Conservation (phyloP, 441 rosid species). For the Pelargonium myrrhifolium region DNA sequence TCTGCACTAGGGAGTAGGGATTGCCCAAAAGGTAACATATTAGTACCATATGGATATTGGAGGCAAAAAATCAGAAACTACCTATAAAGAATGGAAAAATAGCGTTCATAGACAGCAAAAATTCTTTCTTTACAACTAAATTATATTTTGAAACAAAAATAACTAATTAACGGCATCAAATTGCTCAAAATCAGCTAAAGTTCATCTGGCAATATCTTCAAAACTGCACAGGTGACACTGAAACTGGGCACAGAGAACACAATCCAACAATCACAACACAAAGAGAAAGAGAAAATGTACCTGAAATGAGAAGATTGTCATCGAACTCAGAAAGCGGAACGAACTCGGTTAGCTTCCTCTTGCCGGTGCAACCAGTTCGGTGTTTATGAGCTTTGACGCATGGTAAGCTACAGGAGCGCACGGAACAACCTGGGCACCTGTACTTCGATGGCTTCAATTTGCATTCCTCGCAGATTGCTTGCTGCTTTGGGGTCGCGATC, state of each 20-base stretch:
- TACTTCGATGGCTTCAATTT: constrained; percentile 46
- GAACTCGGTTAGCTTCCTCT: constrained; percentile 38
- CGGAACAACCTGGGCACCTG: constrained; percentile 75
- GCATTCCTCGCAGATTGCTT: constrained; percentile 51
- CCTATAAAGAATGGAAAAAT: background rate
- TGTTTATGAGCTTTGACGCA: constrained; percentile 77
- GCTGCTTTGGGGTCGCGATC: background rate
- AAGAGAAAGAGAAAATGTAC: constrained; percentile 25
- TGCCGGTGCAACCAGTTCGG: constrained; percentile 66
- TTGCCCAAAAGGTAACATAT: background rate
- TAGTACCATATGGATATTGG: no score
- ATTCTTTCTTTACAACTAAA: no score
- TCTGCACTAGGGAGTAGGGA: constrained; percentile 35
- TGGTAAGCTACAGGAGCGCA: constrained; percentile 62
- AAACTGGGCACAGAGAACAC: background rate
- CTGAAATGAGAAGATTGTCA: constrained; percentile 59
- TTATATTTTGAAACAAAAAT: no score
- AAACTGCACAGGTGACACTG: background rate
- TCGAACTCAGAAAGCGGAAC: constrained; percentile 67
- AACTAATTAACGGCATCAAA: background rate
- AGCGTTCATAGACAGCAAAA: background rate
- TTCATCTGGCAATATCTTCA: background rate
- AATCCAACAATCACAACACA: background rate
- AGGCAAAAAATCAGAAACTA: background rate
- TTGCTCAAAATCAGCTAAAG: background rate